Evolutionary conservation across 2,329 filamentous ascomycete species (phyloP).

Genomic region (Neurospora sp.): DNA sequence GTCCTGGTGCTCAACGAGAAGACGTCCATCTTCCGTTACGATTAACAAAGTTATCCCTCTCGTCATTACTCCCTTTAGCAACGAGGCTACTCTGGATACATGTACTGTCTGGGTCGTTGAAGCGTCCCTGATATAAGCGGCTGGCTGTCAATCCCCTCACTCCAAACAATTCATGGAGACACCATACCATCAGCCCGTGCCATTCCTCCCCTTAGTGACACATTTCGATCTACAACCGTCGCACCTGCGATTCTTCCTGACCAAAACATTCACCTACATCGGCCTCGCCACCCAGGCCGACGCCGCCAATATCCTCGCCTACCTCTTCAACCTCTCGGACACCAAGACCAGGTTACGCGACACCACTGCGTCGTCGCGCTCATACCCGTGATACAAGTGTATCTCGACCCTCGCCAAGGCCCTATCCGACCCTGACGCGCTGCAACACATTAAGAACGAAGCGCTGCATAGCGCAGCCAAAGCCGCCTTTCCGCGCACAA

Average conservation of each 20-base stretch:
- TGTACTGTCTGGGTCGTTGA: too few species aligned
- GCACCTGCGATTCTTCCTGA: background rate
- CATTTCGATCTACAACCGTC: background rate
- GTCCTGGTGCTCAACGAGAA: too few species aligned
- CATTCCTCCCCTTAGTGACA: background rate
- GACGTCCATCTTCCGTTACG: too few species aligned
- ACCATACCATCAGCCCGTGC: background rate
- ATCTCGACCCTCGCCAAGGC: background rate
- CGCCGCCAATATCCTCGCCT: background rate
- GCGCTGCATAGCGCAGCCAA: background rate
- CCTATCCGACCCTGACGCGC: background rate
- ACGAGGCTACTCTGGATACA: too few species aligned
- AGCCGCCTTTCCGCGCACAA: background rate
- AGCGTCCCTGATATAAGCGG: too few species aligned
- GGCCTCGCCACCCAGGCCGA: background rate
- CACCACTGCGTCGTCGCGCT: background rate
- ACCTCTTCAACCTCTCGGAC: background rate
- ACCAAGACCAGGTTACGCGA: background rate
- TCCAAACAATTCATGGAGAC: background rate
- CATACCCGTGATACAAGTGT: background rate
- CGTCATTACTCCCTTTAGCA: too few species aligned
- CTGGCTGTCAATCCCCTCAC: background rate
- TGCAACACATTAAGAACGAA: background rate
- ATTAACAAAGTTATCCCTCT: too few species aligned
- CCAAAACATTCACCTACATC: slow-evolving; percentile 15